Evolutionary conservation across 2,329 filamentous ascomycete genomes (phyloP), one percentile per base, ranked within the genome.

Genomic region (Diaporthe sp.): DNA sequence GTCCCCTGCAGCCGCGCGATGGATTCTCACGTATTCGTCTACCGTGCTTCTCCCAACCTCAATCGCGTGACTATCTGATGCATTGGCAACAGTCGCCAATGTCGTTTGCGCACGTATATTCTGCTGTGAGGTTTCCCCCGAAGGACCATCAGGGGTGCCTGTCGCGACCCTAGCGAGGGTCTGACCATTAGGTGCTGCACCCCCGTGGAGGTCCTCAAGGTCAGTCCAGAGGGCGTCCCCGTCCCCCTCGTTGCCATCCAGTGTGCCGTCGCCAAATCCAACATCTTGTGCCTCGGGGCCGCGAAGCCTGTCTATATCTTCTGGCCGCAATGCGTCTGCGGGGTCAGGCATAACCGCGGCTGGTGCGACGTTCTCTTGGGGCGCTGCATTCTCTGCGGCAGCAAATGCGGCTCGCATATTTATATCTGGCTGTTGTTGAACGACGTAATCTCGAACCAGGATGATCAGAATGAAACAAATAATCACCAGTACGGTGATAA

Each of bases 381-480:
- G 77, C 9, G 59, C 75, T 34, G 72, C 75, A 28, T 80, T 78
- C 12, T 78, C 78, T n/a, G 75, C 78, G 19, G 82, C 82, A 15
- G 89, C 91, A 80, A 92, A 90, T 4, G 90, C 90, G 12, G 89
- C 93, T 0, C 92, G 93, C 87, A 97, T 93, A 80, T 98, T 97
- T 79, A 97, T 93, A 78, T 96, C 93, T 7, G 96, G 97, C 82
- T 99, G 97, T 82, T 99, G 97, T 82, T 99, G 97, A 13, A 99
- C 95, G 69, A 99, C 97, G 90, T 98, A 99, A 85, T 99, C 97
- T 62, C 97, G 89, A 62, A 99, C 98, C 5, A 99, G 86, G 79
- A 99, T 99, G 57, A 99, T 92, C n/a, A 99, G 87, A 75, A 99
- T 98, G 83, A 98, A 99, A 75, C 94, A 95, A 59, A 98, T 90